Percentiles rank a stretch among this genome's conserved stretches.
phyloP scores from a whole-genome alignment of 2,329 filamentous ascomycete species.

The Epichloe brachyelytri region DNA sequence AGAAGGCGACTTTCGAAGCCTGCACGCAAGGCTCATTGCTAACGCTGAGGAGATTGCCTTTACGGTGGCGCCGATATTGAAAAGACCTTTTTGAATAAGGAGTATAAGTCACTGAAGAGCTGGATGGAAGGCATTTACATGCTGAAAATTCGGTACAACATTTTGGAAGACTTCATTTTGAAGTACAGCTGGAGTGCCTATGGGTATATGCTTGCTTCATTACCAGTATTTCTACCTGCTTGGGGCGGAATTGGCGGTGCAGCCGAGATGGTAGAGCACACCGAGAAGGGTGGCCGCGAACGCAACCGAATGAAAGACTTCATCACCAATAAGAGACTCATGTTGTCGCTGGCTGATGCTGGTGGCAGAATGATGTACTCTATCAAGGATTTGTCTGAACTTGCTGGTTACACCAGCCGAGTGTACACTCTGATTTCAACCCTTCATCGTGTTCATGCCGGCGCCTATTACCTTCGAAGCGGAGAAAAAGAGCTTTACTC shows the following conservation, averaged over 20 bases:
- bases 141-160: conserved; percentile 96
- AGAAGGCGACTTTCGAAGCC: conserved; percentile 85
- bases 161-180: conserved; percentile 93
- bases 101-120: conserved; percentile 82
- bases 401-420: conserved; percentile 89
- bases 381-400: conserved; percentile 92
- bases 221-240: conserved; percentile 86
- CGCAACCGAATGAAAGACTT: conserved; percentile 93
- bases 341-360: conserved; percentile 93
- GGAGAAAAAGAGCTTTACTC: conserved; percentile 74
- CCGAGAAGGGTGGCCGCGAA: conserved; percentile 48
- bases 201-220: conserved; percentile 82
- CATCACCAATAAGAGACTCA: conserved; percentile 96
- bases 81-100: conserved; percentile 78
- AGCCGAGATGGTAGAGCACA: conserved; percentile 46
- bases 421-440: conserved; percentile 95
- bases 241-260: conserved; percentile 78
- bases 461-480: conserved; percentile 61
- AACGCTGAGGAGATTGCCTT: conserved; percentile 95
- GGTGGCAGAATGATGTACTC: conserved; percentile 99
- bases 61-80: conserved; percentile 95
- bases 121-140: conserved; percentile 99
- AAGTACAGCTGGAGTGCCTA: conserved; percentile 99
- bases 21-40: conserved; percentile 85
- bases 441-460: conserved; percentile 81